Conservation (phyloP, 2,329 filamentous ascomycete species). For the Botrytis elliptica region DNA sequence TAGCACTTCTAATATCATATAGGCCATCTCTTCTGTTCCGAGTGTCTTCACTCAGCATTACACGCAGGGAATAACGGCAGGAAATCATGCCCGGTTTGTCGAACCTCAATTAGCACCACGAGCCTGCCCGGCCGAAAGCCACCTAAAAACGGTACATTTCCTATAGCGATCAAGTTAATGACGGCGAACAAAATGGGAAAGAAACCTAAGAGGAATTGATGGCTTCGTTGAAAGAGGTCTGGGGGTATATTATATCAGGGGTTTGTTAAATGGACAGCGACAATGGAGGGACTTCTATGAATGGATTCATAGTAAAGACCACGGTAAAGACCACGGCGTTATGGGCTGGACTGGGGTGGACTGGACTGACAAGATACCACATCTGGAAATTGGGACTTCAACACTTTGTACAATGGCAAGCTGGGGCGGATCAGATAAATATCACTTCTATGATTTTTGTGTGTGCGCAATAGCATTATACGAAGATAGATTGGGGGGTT, state of each 20-base stretch:
- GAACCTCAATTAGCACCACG: constrained; percentile 55
- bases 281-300: not conserved
- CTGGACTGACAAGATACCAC: constrained; percentile 3
- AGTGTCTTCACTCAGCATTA: constrained; percentile 61
- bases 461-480: not conserved
- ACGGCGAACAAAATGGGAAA: constrained; percentile 55
- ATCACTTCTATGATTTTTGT: not conserved
- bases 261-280: not conserved
- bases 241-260: not conserved
- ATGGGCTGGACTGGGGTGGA: not conserved
- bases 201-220: constrained; percentile 14
- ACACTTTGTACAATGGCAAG: constrained; percentile 9
- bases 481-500: not conserved
- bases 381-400: not conserved
- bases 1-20: constrained; percentile 24
- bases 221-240: not conserved
- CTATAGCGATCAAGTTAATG: constrained; percentile 62
- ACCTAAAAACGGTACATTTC: constrained; percentile 51
- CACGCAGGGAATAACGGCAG: constrained; percentile 52
- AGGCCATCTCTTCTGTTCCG: constrained; percentile 65
- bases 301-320: not conserved
- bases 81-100: constrained; percentile 61
- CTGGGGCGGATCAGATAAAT: not conserved
- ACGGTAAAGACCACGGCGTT: constrained; percentile 12
- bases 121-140: constrained; percentile 41